Evolutionary conservation across 164 flowering plant genomes (phyloP), one percentile per base, ranked within the genome.

Genomic region (Pachysandra terminalis): DNA sequence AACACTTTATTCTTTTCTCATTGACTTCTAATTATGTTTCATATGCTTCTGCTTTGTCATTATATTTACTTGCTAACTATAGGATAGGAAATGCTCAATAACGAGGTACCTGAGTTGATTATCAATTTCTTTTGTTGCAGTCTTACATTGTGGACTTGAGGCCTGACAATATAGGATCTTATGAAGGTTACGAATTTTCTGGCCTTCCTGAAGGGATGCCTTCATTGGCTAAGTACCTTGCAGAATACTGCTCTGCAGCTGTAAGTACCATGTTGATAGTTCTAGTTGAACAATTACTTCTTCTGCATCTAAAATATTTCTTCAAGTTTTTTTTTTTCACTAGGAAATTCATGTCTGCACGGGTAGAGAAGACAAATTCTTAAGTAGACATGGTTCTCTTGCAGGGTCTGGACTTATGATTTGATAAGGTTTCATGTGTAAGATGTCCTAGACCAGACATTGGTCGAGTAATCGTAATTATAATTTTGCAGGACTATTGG

Each of bases 151-250:
- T 79, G 68, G 84, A 89, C 70, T 1, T 77, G 63, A 68, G 62
- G 19, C 61, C 63, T 59, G 83, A 70, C 19, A 70, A 75, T 19
- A 67, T 60, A 37, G 60, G 68, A 16, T 35, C 82, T 37, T 74
- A 61, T 71, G 74, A 69, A 27, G 99, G 99, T 59, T 66, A 89
- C 61, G 95, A 93, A 76, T 14, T 59, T 49, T 69, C 75, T 70
- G 87, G 93, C 59, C 74, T 81, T 73, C 96, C 93, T 14, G 90
- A 90, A 73, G 99, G 99, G 67, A 83, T 92, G 71, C 99, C 98
- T 61, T 81, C 91, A 22, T 79, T 66, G 68, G 82, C 94, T 62
- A 89, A 85, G 74, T 89, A 73, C 84, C 83, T 95, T 56, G 84
- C 85, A 41, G 85, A 85, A 60, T 95, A 92, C 81, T 95, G 96